These are phyloP conservation scores for Penstemon newberryi DNA, from an alignment of 257 asterid genomes.

Conservation along the genomic window DNA sequence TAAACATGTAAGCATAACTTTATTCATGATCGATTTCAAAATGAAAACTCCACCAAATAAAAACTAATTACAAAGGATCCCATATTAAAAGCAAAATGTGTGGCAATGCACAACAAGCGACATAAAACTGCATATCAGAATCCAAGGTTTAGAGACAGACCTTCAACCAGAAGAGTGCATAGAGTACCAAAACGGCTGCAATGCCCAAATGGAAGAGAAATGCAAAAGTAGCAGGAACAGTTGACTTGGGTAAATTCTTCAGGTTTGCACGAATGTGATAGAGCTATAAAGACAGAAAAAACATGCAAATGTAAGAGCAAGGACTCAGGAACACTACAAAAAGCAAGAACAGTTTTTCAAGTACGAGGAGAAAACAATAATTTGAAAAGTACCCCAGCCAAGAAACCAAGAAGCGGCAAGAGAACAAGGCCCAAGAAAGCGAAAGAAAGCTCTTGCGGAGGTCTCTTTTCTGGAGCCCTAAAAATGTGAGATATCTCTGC, in stretches of 20 bases:
- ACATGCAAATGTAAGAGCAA: no score
- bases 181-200: slow-evolving; percentile 80
- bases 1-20: slow-evolving; percentile 9
- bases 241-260: slow-evolving; percentile 71
- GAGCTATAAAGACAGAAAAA: slow-evolving; percentile 55
- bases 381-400: slow-evolving; percentile 70
- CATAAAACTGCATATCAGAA: not conserved
- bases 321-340: slow-evolving; percentile 6
- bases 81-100: not conserved
- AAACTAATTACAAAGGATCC: slow-evolving; percentile 1
- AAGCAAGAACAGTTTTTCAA: slow-evolving; percentile 18
- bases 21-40: not conserved
- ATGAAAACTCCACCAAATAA: not conserved
- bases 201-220: slow-evolving; percentile 75
- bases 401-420: slow-evolving; percentile 77
- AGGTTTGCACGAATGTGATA: slow-evolving; percentile 66
- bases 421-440: slow-evolving; percentile 75
- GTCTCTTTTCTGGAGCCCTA: slow-evolving; percentile 84
- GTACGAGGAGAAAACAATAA: slow-evolving; percentile 12
- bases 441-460: slow-evolving; percentile 77
- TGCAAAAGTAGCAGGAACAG: slow-evolving; percentile 70
- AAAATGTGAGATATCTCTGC: slow-evolving; percentile 88
- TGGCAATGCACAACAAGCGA: not conserved
- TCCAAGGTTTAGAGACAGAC: slow-evolving; percentile 39
- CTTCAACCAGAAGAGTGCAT: slow-evolving; percentile 86